Conservation (phyloP, 768 basidiomycete genomes). For the Glaciozyma martinii region DNA sequence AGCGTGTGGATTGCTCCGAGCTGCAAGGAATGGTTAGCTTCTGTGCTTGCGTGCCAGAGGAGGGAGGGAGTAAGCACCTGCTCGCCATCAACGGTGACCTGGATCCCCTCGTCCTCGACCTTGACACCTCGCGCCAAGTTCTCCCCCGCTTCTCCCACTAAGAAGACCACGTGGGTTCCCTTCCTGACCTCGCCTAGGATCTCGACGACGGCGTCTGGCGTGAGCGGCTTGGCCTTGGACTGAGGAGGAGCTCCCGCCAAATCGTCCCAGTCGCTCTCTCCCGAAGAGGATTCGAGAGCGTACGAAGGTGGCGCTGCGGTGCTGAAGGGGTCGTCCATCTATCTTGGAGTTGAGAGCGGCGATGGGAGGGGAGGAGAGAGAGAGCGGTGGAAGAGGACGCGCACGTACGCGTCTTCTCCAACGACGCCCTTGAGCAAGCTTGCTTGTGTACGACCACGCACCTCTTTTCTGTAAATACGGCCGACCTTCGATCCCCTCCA, state of each 20-base stretch:
- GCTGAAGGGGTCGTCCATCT: background rate
- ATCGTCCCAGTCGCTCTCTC: slow-evolving; percentile 18
- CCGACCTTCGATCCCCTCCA: too few relatives aligned
- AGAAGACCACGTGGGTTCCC: slow-evolving; percentile 10
- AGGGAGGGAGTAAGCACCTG: slow-evolving; percentile 34
- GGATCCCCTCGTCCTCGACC: background rate
- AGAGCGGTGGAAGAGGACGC: too few relatives aligned
- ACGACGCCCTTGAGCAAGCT: too few relatives aligned
- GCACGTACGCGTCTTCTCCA: too few relatives aligned
- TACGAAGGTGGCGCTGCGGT: slow-evolving; percentile 8
- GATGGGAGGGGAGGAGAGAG: too few relatives aligned
- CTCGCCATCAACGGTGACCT: slow-evolving; percentile 36
- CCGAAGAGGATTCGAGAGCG: slow-evolving; percentile 11
- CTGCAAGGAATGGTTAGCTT: background rate
- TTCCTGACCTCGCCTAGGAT: background rate
- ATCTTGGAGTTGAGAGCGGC: too few relatives aligned
- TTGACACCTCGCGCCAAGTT: slow-evolving; percentile 4
- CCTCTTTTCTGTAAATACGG: too few relatives aligned
- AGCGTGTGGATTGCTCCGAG: background rate
- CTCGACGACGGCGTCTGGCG: slow-evolving; percentile 9
- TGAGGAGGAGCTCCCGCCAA: background rate
- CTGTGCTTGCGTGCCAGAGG: too few relatives aligned
- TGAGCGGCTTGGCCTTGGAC: background rate
- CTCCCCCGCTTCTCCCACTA: slow-evolving; percentile 26
- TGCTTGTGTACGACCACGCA: too few relatives aligned